Percentiles rank a stretch among this genome's conserved stretches.
These are phyloP conservation scores for Penicillium sp. DNA, from an alignment of 2,329 filamentous ascomycete species.

Conservation along the genomic window DNA sequence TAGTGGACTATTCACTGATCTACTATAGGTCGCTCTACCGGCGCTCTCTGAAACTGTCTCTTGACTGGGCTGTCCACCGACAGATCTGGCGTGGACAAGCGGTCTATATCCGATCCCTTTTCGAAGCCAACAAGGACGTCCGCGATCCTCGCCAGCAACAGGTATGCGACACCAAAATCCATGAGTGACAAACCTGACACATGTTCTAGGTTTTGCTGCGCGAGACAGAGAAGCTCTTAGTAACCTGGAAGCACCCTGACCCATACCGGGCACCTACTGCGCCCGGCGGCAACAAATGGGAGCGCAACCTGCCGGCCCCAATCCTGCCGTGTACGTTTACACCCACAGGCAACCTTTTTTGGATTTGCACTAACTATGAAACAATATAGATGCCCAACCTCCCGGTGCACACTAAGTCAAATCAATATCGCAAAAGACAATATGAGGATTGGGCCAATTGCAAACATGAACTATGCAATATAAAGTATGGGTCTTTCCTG, in stretches of 20 bases:
- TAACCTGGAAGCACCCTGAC: conserved; percentile 97
- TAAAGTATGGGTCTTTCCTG: neutral
- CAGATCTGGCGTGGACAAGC: conserved; percentile 94
- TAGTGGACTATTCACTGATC: conserved; percentile 28
- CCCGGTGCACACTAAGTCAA: conserved; percentile 25
- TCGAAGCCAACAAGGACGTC: conserved; percentile 87
- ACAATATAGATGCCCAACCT: conserved; percentile 25
- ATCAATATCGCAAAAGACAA: neutral
- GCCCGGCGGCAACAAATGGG: conserved; percentile 94
- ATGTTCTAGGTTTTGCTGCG: conserved; percentile 69
- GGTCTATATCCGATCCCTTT: conserved; percentile 89
- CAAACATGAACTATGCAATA: conserved; percentile 1
- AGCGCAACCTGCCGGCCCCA: conserved; percentile 82
- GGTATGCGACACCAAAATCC: conserved; percentile 51
- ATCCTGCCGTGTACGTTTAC: conserved; percentile 72
- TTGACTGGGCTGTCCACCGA: conserved; percentile 94
- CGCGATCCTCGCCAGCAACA: conserved; percentile 81
- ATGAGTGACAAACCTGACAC: conserved; percentile 2
- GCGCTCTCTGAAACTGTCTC: conserved; percentile 84
- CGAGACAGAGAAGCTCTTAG: conserved; percentile 83
- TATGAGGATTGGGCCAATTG: neutral
- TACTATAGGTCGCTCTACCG: conserved; percentile 71
- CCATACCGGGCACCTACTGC: conserved; percentile 87
- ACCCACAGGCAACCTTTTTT: neutral
- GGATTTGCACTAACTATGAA: conserved; percentile 6